A percentile compares a stretch with the other conserved stretches of the same genome.
Conservation (phyloP, 176 grass and related monocot genomes). For the Lolium multiflorum region DNA sequence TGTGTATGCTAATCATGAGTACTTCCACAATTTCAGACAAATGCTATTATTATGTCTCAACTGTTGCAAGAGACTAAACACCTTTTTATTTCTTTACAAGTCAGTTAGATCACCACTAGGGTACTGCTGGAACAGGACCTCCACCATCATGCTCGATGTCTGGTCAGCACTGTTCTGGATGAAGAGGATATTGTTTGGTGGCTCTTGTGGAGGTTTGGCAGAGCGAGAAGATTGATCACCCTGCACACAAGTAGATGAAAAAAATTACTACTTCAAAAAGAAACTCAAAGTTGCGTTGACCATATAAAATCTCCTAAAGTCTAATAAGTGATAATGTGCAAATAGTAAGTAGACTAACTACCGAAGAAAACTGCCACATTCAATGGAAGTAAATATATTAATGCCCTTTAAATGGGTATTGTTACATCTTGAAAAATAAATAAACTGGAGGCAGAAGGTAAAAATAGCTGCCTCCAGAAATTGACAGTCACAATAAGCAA, state of each 20-base stretch:
- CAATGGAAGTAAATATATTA: neutral
- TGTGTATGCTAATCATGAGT: no score
- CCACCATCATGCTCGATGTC: constrained; percentile 89
- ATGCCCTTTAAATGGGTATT: neutral
- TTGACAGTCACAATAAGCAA: neutral
- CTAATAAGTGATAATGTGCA: neutral
- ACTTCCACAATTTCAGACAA: no score
- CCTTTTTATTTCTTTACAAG: no score
- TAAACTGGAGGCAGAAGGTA: neutral
- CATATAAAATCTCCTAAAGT: neutral
- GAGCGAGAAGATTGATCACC: constrained; percentile 59
- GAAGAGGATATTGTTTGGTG: constrained; percentile 95
- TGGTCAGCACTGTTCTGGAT: constrained; percentile 86
- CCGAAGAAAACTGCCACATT: no score
- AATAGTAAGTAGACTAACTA: constrained; percentile 16
- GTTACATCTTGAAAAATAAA: neutral
- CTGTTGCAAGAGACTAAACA: no score
- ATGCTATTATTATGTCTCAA: no score
- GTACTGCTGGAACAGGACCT: constrained; percentile 97
- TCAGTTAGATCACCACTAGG: constrained; percentile 22
- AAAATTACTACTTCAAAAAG: constrained; percentile 30
- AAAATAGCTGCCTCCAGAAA: neutral
- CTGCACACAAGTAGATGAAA: constrained; percentile 40
- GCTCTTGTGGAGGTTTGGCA: constrained; percentile 57
- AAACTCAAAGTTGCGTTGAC: constrained; percentile 20